Percentiles rank a stretch among this genome's conserved stretches.
These are phyloP conservation scores for Penicillium occitanis DNA, from an alignment of 2,329 filamentous ascomycete species.

Conservation along the genomic window DNA sequence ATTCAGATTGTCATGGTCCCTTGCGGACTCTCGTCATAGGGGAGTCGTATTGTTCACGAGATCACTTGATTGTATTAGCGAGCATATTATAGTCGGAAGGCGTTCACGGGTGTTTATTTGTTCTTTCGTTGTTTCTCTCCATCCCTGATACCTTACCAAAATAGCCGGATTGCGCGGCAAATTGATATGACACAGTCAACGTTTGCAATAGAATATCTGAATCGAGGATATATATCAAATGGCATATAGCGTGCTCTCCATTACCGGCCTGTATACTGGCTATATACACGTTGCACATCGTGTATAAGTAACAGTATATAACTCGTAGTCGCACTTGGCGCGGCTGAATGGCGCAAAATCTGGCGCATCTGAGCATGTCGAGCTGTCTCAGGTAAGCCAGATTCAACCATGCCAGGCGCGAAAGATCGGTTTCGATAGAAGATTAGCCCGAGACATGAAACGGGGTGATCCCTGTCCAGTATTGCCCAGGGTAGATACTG, in stretches of 20 bases:
- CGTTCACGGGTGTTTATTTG: slow-evolving; percentile 3
- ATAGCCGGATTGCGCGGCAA: neutral
- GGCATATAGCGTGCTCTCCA: neutral
- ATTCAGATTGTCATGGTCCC: slow-evolving; percentile 8
- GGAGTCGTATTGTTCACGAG: slow-evolving; percentile 13
- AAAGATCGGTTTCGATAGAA: slow-evolving; percentile 9
- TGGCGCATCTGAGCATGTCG: neutral
- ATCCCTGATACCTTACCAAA: neutral
- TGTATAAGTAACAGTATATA: slow-evolving; percentile 4
- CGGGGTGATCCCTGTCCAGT: neutral
- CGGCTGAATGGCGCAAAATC: slow-evolving; percentile 5
- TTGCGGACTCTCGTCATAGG: slow-evolving; percentile 12
- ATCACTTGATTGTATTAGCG: slow-evolving; percentile 18
- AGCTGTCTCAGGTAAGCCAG: neutral
- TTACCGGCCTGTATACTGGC: neutral
- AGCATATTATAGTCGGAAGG: slow-evolving; percentile 13
- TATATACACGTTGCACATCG: slow-evolving; percentile 20
- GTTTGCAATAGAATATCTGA: neutral
- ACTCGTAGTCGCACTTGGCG: slow-evolving; percentile 2
- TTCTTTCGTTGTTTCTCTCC: slow-evolving; percentile 19
- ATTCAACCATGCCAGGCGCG: slow-evolving; percentile 13
- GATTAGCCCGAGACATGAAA: neutral
- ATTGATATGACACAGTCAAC: neutral
- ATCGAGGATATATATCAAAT: neutral
- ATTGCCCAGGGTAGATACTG: neutral